Conservation (phyloP, 805 yeast genomes). For the Candida xiaguanensis region DNA sequence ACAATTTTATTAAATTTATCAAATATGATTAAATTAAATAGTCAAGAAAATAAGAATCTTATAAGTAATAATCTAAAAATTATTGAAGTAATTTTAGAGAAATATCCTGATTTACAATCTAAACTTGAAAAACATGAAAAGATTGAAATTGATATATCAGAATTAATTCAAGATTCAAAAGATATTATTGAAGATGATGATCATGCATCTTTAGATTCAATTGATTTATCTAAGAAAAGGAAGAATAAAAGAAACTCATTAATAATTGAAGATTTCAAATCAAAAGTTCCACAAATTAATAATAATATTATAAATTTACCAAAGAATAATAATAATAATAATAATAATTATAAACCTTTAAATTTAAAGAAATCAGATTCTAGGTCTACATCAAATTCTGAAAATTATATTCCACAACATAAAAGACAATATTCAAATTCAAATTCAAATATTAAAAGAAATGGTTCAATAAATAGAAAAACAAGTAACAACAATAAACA, state of each 20-base stretch:
- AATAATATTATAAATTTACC: conserved; percentile 10
- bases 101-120: conserved; percentile 32
- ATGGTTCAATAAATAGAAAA: conserved; percentile 8
- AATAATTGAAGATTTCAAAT: conserved; percentile 18
- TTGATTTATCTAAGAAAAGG: conserved; percentile 19
- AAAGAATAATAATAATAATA: conserved; percentile 1
- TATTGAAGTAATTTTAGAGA: conserved; percentile 35
- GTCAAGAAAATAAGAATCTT: conserved; percentile 43
- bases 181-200: conserved; percentile 35
- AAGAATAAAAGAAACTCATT: conserved; percentile 33
- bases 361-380: too few species aligned
- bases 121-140: conserved; percentile 24
- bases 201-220: conserved; percentile 14
- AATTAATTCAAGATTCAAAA: conserved; percentile 29
- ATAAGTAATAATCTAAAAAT: conserved; percentile 46
- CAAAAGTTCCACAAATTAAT: conserved; percentile 6
- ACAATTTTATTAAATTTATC: conserved; percentile 44
- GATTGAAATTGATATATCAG: conserved; percentile 30
- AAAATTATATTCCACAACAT: neutral
- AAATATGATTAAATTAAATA: conserved; percentile 43
- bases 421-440: conserved; percentile 2
- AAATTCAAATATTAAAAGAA: conserved; percentile 5
- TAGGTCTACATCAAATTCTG: neutral
- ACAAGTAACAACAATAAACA: conserved; percentile 11
- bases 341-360: neutral